Evolutionary conservation across 208 protist species (phyloP), one percentile per base, ranked within the genome.

Genomic region (Trypanosoma scelopori): DNA sequence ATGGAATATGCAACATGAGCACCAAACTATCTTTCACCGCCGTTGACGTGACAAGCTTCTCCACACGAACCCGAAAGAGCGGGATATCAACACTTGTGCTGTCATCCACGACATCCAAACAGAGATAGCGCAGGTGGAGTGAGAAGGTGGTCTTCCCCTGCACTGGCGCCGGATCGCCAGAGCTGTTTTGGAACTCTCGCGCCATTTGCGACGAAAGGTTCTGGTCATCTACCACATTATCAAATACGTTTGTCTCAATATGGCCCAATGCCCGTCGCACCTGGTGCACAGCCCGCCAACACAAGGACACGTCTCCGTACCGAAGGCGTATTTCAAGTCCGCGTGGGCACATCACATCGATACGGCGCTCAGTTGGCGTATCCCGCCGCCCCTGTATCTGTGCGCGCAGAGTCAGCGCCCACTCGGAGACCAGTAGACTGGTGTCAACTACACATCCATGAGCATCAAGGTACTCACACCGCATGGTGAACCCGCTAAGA

Each of bases 221-320:
- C 15, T 59, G 42, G 25, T 22, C 67, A 28, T 30, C 37, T 32
- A 64, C 27, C 27, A 76, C 5, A 49, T 71, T 68, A 27, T 71
- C 74, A 25, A 86, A 60, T 20, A 74, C 65, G 59, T 68, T 63
- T 35, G 42, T 53, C 37, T 83, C 68, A 30, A 87, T 63, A 56
- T 81, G 56, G 30, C 77, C 74, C 35, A 87, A 56, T 12, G 76
- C 73, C 32, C 73, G 39, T 47, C 62, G 49, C n/a, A 76, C 79
- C 32, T 84, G 74, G 5, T 68, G 43, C 22, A 78, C 43, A 0
- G 81, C 71, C 16, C 52, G 50, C 27, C 65, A 64, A 41, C 70
- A 79, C 23, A 87, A 67, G 12, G 76, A 77, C 9, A 85, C 47
- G 45, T 88, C 85, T 45, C 79, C 74, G 61, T 81, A 82, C 7